These are phyloP conservation scores for Arabidopsis lyrata DNA, from an alignment of 441 rosid genomes.

Conservation along the genomic window DNA sequence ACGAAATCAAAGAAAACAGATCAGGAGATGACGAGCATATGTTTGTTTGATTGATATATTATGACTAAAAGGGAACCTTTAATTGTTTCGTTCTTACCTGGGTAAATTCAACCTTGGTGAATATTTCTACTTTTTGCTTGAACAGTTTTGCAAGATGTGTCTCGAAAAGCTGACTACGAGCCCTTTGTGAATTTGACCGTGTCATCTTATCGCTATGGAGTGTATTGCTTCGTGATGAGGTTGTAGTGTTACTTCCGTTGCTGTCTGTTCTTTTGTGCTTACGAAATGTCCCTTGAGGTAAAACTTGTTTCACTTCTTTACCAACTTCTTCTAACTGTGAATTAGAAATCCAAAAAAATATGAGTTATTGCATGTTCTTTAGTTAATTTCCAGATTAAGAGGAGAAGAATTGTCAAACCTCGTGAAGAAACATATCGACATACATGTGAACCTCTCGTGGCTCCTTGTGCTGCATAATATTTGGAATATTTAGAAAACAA, in stretches of 20 bases:
- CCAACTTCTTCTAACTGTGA: slow-evolving; percentile 76
- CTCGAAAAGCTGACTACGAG: slow-evolving; percentile 96
- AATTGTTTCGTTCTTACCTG: slow-evolving; percentile 58
- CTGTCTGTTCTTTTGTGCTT: slow-evolving; percentile 92
- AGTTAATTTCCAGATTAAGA: slow-evolving; percentile 27
- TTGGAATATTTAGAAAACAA: slow-evolving; percentile 36
- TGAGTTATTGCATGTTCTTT: slow-evolving; percentile 17
- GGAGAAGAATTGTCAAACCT: slow-evolving; percentile 59
- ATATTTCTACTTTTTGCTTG: slow-evolving; percentile 97
- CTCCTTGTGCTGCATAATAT: slow-evolving; percentile 89
- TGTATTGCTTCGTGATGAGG: slow-evolving; percentile 88
- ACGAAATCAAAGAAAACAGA: neutral
- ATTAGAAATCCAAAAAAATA: slow-evolving; percentile 15
- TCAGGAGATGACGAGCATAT: neutral
- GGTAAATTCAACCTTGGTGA: slow-evolving; percentile 91
- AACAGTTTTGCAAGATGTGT: slow-evolving; percentile 98
- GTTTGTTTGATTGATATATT: slow-evolving; percentile 5
- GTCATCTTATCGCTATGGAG: slow-evolving; percentile 77
- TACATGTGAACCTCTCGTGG: slow-evolving; percentile 99
- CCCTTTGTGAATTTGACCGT: slow-evolving; percentile 79
- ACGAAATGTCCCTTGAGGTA: slow-evolving; percentile 79
- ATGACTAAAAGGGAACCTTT: slow-evolving; percentile 11
- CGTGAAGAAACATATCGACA: slow-evolving; percentile 91
- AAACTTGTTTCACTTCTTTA: slow-evolving; percentile 84
- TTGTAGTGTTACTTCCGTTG: slow-evolving; percentile 80